Evolutionary conservation across 306 rosid genomes (phyloP), one percentile per base, ranked within the genome.

Genomic region (Quercus berberidifolia): DNA sequence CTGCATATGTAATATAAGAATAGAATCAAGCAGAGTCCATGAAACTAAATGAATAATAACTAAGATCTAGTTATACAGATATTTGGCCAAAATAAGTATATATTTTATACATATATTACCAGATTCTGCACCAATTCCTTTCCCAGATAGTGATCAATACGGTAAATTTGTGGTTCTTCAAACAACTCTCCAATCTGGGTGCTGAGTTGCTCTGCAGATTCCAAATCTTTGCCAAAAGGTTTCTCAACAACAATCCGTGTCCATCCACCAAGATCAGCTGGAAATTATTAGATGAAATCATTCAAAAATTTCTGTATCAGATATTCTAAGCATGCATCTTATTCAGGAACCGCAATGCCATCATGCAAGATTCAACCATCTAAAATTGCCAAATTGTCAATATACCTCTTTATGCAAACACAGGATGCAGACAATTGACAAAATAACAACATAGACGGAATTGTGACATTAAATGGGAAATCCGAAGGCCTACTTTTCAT

Each of bases 181-280:
- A 95, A 95, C 81, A 95, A 88, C 82, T 78, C 88, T 77, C 99
- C 99, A 74, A 93, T 91, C 77, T 95, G 97, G 23, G 84, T 49
- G 80, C 99, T 95, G 79, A 95, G 93, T 71, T 86, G 83, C 85
- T 95, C 99, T 46, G 99, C 94, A 85, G 97, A 91, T 73, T 77
- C 91, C 76, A 95, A 87, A 80, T 95, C 99, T 87, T 80, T 95
- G 71, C 99, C 99, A 84, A 95, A 95, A 72, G 99, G 99, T 84
- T 95, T 95, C 91, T 95, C 99, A 74, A 95, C 98, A 88, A 95
- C 92, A 80, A 95, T 76, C 67, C 99, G 97, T 30, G 99, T 95
- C 99, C 99, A 95, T 72, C 99, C 99, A 64, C 97, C 97, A 85
- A 81, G 92, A 89, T 95, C 89, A 79, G 98, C 99, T 95, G 84